Evolutionary conservation across 2,329 filamentous ascomycete genomes (phyloP).

Genomic region (Fusarium illudens): DNA sequence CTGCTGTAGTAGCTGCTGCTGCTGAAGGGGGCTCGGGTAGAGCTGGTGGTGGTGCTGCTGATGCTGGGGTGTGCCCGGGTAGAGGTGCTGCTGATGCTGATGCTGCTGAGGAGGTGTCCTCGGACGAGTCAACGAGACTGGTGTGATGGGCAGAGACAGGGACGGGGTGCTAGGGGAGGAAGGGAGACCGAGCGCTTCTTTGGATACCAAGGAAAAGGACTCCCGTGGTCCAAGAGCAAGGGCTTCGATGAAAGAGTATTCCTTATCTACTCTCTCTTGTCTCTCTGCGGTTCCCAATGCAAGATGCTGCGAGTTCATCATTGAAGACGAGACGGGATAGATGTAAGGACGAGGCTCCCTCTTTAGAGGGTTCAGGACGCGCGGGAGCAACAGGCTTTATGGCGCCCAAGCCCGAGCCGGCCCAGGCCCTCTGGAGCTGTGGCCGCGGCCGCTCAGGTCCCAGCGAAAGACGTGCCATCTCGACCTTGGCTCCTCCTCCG

Average conservation of each 20-base stretch:
- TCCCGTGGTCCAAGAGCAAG: conserved; percentile 41
- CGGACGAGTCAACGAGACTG: background rate
- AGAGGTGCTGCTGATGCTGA: background rate
- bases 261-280: conserved; percentile 36
- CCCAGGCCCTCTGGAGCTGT: conserved; percentile 9
- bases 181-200: conserved; percentile 40
- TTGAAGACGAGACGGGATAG: conserved; percentile 15
- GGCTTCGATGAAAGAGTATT: conserved; percentile 46
- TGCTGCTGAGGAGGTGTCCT: conserved; percentile 23
- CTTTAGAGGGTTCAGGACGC: conserved; percentile 26
- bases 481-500: conserved; percentile 7
- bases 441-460: background rate
- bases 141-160: conserved; percentile 3
- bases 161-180: conserved; percentile 18
- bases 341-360: conserved; percentile 24
- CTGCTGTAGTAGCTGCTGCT: background rate
- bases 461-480: background rate
- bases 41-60: background rate
- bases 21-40: conserved; percentile 1
- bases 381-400: conserved; percentile 40
- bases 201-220: conserved; percentile 40
- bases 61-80: conserved; percentile 1
- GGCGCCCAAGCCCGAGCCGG: conserved; percentile 25
- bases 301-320: conserved; percentile 37
- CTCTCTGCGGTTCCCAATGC: conserved; percentile 31